Evolutionary conservation across 257 asterid genomes (phyloP).

Genomic region (Rhazya stricta): DNA sequence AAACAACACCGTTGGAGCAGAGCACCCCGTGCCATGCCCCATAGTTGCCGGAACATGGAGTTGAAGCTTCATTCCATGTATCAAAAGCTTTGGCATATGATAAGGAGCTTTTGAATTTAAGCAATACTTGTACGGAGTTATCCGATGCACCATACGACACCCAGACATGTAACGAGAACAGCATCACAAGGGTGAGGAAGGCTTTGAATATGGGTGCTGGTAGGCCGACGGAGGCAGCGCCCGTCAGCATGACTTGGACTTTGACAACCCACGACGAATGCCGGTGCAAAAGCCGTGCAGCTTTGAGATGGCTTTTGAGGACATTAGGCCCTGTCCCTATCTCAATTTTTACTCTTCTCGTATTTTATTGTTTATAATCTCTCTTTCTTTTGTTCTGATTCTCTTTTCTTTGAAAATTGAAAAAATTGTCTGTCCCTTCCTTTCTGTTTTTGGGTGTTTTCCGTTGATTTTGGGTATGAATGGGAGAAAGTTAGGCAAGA

Average conservation of each 20-base stretch:
- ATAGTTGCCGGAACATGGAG: conserved; percentile 50
- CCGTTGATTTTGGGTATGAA: conserved; percentile 27
- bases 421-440: conserved; percentile 3
- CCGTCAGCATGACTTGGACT: conserved; percentile 40
- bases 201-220: conserved; percentile 7
- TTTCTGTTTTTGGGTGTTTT: conserved; percentile 14
- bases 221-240: conserved; percentile 55
- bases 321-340: not conserved
- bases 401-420: not conserved
- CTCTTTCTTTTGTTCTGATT: conserved; percentile 1
- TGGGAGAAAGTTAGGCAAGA: conserved; percentile 10
- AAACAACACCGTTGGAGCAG: conserved; percentile 58
- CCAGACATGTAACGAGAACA: not conserved
- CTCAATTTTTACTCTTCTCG: not conserved
- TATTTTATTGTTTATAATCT: not conserved
- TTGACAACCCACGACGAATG: conserved; percentile 3
- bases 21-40: conserved; percentile 70
- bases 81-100: conserved; percentile 41
- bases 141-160: conserved; percentile 25
- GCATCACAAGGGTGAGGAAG: not conserved
- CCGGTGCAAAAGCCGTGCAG: conserved; percentile 1
- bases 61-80: conserved; percentile 46
- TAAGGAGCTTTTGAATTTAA: conserved; percentile 51
- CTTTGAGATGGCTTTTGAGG: conserved; percentile 14
- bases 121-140: conserved; percentile 29